Percentiles rank a stretch among this genome's conserved stretches.
These are phyloP conservation scores for Phytopythium delawarense DNA, from an alignment of 352 stramenopile species.

Conservation along the genomic window DNA sequence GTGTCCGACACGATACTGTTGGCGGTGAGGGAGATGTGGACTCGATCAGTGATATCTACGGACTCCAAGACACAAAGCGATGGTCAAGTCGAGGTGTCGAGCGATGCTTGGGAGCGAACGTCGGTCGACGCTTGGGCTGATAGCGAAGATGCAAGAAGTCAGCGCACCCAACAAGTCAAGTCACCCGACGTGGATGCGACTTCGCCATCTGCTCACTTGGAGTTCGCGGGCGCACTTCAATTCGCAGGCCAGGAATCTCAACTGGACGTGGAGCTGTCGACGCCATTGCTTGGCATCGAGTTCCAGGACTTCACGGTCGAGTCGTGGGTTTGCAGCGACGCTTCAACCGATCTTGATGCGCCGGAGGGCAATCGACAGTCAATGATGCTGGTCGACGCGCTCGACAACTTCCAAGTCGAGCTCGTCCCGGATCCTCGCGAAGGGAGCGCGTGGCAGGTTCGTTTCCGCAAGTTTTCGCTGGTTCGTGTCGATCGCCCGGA, in stretches of 20 bases:
- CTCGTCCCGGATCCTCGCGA: constrained; percentile 7
- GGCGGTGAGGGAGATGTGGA: constrained; percentile 1
- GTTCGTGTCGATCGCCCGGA: constrained; percentile 18
- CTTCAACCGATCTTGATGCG: neutral
- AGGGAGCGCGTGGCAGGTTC: constrained; percentile 16
- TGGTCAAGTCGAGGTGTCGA: neutral
- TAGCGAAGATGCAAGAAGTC: neutral
- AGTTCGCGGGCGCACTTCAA: constrained; percentile 23
- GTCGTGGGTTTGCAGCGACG: constrained; percentile 30
- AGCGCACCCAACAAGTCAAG: neutral
- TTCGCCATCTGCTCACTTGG: neutral
- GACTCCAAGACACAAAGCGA: neutral
- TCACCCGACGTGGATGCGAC: neutral
- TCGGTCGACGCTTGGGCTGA: neutral
- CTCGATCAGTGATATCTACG: neutral
- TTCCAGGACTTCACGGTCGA: constrained; percentile 38
- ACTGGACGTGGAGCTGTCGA: constrained; percentile 18
- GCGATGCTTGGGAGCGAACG: neutral
- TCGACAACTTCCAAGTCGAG: constrained; percentile 31
- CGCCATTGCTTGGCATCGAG: constrained; percentile 9
- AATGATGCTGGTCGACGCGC: constrained; percentile 28
- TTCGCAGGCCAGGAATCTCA: constrained; percentile 20
- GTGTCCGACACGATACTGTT: neutral
- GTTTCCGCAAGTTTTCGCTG: constrained; percentile 26
- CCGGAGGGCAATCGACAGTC: neutral